Evolutionary conservation across 345 rosid species (phyloP).

Genomic region (Trapa incisa): DNA sequence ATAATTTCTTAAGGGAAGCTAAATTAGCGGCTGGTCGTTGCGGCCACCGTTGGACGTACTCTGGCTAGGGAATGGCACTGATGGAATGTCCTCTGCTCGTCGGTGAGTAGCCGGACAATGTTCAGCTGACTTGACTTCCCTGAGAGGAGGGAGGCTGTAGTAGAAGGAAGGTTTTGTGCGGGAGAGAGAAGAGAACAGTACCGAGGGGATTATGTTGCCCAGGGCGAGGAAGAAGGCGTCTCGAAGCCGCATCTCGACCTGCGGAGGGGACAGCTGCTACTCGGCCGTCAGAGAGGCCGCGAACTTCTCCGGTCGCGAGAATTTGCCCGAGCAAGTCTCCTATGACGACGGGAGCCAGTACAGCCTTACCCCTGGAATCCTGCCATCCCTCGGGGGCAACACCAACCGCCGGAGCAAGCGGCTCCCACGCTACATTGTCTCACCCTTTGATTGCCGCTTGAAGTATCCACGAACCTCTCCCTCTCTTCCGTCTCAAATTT

Average conservation of each 20-base stretch:
- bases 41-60: too few relatives aligned
- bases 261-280: background rate
- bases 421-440: conserved; percentile 44
- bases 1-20: too few relatives aligned
- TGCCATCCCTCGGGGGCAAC: conserved; percentile 69
- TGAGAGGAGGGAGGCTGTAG: background rate
- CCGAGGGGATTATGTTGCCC: background rate
- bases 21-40: too few relatives aligned
- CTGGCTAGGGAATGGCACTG: too few relatives aligned
- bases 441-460: conserved; percentile 60
- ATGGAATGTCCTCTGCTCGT: background rate
- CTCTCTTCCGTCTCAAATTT: background rate
- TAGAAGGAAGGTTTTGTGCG: background rate
- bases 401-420: conserved; percentile 24
- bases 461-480: conserved; percentile 20
- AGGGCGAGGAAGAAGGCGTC: background rate
- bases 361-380: conserved; percentile 45
- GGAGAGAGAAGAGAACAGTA: background rate
- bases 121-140: background rate
- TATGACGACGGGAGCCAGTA: conserved; percentile 41
- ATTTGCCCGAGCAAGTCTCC: conserved; percentile 15
- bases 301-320: background rate
- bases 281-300: background rate
- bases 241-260: conserved; percentile 4
- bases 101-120: background rate